Evolutionary conservation across 129 eudicot species (phyloP).

Genomic region (Erigeron canadensis): DNA sequence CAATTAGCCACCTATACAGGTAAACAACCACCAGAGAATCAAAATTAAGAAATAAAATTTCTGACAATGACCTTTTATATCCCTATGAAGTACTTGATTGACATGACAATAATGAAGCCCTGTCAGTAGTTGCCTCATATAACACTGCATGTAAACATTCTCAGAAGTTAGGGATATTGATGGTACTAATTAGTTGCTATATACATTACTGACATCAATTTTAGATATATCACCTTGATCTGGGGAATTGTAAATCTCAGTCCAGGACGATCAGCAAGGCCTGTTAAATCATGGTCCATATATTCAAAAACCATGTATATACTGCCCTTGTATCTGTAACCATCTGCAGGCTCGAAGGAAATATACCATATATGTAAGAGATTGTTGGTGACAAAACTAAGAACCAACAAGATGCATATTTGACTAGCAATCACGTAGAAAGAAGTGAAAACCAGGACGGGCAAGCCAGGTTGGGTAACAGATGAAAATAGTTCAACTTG

Average conservation of each 20-base stretch:
- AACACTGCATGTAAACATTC: conserved; percentile 60
- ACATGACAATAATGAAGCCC: conserved; percentile 97
- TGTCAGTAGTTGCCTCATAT: conserved; percentile 88
- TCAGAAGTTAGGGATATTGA: conserved; percentile 24
- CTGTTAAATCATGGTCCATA: conserved; percentile 98
- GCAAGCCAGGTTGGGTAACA: background rate
- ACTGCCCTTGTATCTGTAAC: conserved; percentile 76
- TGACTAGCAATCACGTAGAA: conserved; percentile 5
- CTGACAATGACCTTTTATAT: conserved; percentile 65
- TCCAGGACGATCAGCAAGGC: conserved; percentile 98
- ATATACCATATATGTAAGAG: conserved; percentile 20
- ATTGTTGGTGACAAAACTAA: conserved; percentile 15
- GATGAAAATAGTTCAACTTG: background rate
- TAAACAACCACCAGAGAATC: background rate
- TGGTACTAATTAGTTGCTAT: background rate
- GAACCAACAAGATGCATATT: background rate
- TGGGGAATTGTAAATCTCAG: conserved; percentile 87
- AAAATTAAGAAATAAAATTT: background rate
- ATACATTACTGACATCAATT: conserved; percentile 4
- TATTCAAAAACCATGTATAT: conserved; percentile 97
- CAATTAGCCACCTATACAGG: too few species aligned
- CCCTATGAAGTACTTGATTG: conserved; percentile 92
- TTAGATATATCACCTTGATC: conserved; percentile 53
- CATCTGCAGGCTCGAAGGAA: conserved; percentile 42
- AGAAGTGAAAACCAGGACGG: conserved; percentile 3